Conservation (phyloP, 2,329 filamentous ascomycete species). For the Dothideomycetes sp. region DNA sequence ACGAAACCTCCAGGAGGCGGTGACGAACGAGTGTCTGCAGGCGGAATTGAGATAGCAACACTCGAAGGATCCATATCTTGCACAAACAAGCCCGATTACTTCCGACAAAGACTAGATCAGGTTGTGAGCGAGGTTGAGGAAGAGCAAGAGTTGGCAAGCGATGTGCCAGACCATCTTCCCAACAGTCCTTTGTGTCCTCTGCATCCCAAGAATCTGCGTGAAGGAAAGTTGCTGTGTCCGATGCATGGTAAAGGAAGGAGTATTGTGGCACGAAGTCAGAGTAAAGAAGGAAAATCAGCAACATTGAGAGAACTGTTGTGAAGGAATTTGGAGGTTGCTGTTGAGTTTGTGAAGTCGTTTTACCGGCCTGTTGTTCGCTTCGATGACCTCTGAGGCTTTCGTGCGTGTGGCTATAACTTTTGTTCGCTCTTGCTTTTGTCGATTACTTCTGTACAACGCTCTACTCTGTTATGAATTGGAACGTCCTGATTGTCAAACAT, state of each 20-base stretch:
- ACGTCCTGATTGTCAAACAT: no score
- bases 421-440: no score
- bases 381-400: no score
- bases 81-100: constrained; percentile 7
- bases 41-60: not conserved
- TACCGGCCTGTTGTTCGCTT: no score
- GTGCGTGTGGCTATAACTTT: no score
- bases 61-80: not conserved
- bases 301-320: constrained; percentile 4
- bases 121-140: constrained; percentile 3
- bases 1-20: constrained; percentile 6
- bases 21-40: constrained; percentile 7
- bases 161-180: constrained; percentile 36
- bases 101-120: constrained; percentile 13
- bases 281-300: not conserved
- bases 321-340: not conserved
- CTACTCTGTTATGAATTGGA: no score
- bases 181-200: constrained; percentile 34
- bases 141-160: constrained; percentile 20
- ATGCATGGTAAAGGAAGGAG: constrained; percentile 14
- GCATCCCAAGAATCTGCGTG: constrained; percentile 11
- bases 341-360: not conserved
- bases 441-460: no score
- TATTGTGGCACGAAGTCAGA: not conserved
- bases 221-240: constrained; percentile 14